phyloP scores from a whole-genome alignment of 148 eudicot species.

The Fagopyrum esculentum region DNA sequence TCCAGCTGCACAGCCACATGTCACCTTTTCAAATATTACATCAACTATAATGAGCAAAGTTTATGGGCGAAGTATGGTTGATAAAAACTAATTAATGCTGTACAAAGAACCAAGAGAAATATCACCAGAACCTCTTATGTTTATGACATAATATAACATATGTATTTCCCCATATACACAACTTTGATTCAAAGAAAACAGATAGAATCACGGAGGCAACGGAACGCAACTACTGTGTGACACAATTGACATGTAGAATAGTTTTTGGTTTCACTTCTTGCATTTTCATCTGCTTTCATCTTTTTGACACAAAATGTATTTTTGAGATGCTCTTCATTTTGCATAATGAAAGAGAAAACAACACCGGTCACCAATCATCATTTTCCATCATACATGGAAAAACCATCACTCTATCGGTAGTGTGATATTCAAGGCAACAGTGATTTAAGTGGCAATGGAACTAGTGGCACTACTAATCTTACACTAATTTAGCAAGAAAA shows the following conservation, averaged over 20 bases:
- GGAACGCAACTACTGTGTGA: neutral
- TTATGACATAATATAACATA: neutral
- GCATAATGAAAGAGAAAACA: neutral
- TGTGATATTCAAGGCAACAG: neutral
- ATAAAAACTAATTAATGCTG: neutral
- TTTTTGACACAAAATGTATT: neutral
- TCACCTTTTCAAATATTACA: conserved; percentile 75
- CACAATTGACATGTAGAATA: neutral
- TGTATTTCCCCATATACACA: neutral
- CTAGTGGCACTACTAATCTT: neutral
- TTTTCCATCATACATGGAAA: neutral
- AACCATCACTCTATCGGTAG: neutral
- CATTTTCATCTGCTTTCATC: neutral
- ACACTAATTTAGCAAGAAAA: neutral
- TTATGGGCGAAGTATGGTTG: neutral
- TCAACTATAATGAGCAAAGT: conserved; percentile 28
- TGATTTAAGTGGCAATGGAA: neutral
- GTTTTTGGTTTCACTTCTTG: neutral
- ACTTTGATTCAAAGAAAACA: neutral
- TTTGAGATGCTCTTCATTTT: conserved; percentile 1
- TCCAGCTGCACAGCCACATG: conserved; percentile 99
- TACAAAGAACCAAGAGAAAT: neutral
- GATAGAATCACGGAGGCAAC: neutral
- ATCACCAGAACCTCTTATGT: neutral
- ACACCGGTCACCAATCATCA: neutral